Evolutionary conservation across 345 rosid species (phyloP), one percentile per base, ranked within the genome.

Genomic region (Brassica juncea): DNA sequence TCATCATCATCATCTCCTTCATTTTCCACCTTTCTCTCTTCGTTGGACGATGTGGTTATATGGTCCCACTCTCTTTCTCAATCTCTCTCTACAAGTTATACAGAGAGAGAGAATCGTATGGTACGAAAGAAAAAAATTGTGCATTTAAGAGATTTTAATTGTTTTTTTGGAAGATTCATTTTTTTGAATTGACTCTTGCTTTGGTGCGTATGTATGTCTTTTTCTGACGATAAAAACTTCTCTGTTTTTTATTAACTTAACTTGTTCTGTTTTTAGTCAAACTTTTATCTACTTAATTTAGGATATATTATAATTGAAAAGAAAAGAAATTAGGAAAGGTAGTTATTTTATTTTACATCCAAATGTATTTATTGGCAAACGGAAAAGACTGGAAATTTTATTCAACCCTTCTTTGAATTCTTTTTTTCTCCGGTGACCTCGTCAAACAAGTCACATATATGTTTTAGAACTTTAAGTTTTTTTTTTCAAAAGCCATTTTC

Each of bases 11-110:
- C 44, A 0, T 67, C 73, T 0, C 59, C 71, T 8, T 73, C 64
- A 1, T 34, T 12, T 68, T 59, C 52, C 71, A 68, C 71, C 59
- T 14, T 72, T 21, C 14, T 21, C 14, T 60, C 35, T 27, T 54
- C 54, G 27, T 57, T 64, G 63, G 70, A 64, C 8, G 70, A 4
- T 58, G 79, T 75, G 55, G 75, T n/a, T 72, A 37, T 78, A 55
- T 66, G 66, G 77, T 60, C 78, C 73, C 44, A 72, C 82, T 64
- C 21, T 66, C 23, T 64, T 14, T 77, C 70, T 77, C 16, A 21
- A 19, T 70, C n/a, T 47, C 28, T 47, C 28, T 69, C 72, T 52
- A 8, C 70, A 70, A 62, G 64, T 49, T 69, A 8, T 52, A 23
- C 25, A 70, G 23, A 77, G 47, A 68, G 49, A 64, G 66, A 64